These are phyloP conservation scores for Paecilomyces sp. DNA, from an alignment of 2,329 filamentous ascomycete species.

Conservation along the genomic window DNA sequence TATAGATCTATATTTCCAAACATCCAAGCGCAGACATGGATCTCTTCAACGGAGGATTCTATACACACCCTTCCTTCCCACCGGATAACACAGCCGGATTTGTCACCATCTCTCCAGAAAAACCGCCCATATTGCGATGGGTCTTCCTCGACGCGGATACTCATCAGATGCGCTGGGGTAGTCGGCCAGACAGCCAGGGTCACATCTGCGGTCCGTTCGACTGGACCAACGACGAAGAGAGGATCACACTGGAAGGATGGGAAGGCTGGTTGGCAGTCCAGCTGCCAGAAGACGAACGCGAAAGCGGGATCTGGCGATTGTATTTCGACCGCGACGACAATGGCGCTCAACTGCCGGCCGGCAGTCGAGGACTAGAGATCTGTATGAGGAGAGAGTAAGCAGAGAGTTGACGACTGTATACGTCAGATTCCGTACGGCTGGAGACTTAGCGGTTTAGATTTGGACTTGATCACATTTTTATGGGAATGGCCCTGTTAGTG, in stretches of 20 bases:
- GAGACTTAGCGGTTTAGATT: neutral
- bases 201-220: constrained; percentile 16
- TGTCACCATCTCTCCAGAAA: constrained; percentile 16
- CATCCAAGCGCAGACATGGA: constrained; percentile 6
- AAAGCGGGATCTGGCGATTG: constrained; percentile 14
- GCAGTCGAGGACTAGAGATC: constrained; percentile 15
- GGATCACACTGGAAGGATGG: constrained; percentile 14
- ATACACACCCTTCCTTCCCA: constrained; percentile 15
- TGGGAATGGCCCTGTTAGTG: neutral
- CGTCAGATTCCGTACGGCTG: neutral
- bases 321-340: constrained; percentile 19
- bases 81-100: constrained; percentile 15
- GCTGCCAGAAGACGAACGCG: constrained; percentile 12
- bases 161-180: constrained; percentile 17
- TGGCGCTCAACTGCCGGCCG: constrained; percentile 14
- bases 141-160: constrained; percentile 17
- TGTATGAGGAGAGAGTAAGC: constrained; percentile 2
- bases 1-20: neutral
- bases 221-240: constrained; percentile 13
- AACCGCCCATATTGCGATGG: constrained; percentile 16
- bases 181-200: constrained; percentile 14
- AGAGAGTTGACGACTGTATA: neutral
- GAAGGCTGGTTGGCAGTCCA: constrained; percentile 17
- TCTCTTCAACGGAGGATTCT: constrained; percentile 17
- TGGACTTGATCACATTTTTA: neutral